Evolutionary conservation across 1,284 basidiomycete species (phyloP).

Genomic region (Tranzscheliella williamsii): DNA sequence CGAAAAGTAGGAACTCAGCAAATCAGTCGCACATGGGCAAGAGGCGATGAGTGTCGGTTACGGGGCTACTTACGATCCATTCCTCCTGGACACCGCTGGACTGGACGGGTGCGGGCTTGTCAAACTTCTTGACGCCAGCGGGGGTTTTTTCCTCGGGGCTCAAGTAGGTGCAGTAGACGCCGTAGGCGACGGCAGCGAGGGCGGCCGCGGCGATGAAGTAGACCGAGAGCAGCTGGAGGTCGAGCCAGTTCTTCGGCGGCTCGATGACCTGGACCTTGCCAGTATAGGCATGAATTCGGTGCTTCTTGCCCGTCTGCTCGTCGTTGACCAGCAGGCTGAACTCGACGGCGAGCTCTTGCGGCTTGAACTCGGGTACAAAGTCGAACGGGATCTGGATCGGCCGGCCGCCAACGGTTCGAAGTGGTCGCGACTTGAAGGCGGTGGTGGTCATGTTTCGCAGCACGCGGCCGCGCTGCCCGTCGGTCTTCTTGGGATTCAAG

Average conservation of each 20-base stretch:
- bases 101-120: slow-evolving; percentile 19
- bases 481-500: slow-evolving; percentile 51
- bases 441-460: slow-evolving; percentile 59
- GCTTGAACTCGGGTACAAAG: slow-evolving; percentile 59
- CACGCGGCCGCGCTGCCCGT: slow-evolving; percentile 52
- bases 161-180: slow-evolving; percentile 36
- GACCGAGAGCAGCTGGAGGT: slow-evolving; percentile 53
- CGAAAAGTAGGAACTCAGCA: slow-evolving; percentile 2
- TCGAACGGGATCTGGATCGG: slow-evolving; percentile 56
- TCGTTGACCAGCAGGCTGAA: slow-evolving; percentile 51
- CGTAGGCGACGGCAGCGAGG: slow-evolving; percentile 31
- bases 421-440: slow-evolving; percentile 46
- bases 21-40: too few species aligned
- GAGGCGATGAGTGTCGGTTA: too few species aligned
- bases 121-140: slow-evolving; percentile 34
- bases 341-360: slow-evolving; percentile 53
- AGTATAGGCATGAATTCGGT: slow-evolving; percentile 51
- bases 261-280: slow-evolving; percentile 56
- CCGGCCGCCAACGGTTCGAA: slow-evolving; percentile 39
- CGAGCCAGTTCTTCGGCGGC: slow-evolving; percentile 55
- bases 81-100: slow-evolving; percentile 28
- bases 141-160: slow-evolving; percentile 11
- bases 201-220: slow-evolving; percentile 39
- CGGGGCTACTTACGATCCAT: slow-evolving; percentile 34
- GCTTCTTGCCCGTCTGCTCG: slow-evolving; percentile 52